phyloP scores from a whole-genome alignment of 139 green algal genomes.

The Yamagishiella unicocca region DNA sequence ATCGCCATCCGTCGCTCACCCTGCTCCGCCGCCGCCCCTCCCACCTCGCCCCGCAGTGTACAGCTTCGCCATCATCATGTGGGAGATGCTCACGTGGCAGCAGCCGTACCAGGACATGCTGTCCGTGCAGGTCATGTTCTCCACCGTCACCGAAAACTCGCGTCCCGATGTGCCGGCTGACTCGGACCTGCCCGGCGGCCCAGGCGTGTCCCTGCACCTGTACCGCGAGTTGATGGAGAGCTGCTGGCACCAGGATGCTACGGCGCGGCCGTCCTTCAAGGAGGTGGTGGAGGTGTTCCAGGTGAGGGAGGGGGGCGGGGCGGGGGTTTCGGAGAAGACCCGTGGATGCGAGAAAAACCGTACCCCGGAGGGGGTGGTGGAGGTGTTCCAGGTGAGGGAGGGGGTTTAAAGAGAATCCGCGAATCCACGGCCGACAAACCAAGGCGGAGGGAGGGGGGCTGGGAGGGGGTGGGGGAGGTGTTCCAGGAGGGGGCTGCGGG shows the following conservation, averaged over 20 bases:
- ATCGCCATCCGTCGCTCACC: no score
- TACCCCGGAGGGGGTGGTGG: no score
- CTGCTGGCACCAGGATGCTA: conserved; percentile 75
- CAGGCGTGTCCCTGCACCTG: conserved; percentile 47
- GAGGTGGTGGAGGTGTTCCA: conserved; percentile 63
- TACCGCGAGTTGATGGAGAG: conserved; percentile 74
- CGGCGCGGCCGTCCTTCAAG: conserved; percentile 73
- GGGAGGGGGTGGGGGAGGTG: no score
- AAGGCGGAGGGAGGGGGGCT: no score
- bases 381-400: no score
- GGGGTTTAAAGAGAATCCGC: no score
- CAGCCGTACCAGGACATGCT: conserved; percentile 86
- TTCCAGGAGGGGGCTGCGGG: no score
- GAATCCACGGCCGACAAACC: no score
- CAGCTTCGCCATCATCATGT: conserved; percentile 78
- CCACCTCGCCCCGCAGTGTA: conserved; percentile 24
- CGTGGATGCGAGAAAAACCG: no score
- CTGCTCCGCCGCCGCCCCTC: no score
- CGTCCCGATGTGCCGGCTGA: conserved; percentile 73
- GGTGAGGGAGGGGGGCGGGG: conserved; percentile 16
- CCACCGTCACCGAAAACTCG: conserved; percentile 69
- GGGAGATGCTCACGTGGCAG: conserved; percentile 89
- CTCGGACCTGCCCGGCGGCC: conserved; percentile 62
- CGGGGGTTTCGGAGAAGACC: not conserved
- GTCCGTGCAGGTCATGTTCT: conserved; percentile 75